phyloP scores from a whole-genome alignment of 208 protist species.

The Cochliopodium minus region DNA sequence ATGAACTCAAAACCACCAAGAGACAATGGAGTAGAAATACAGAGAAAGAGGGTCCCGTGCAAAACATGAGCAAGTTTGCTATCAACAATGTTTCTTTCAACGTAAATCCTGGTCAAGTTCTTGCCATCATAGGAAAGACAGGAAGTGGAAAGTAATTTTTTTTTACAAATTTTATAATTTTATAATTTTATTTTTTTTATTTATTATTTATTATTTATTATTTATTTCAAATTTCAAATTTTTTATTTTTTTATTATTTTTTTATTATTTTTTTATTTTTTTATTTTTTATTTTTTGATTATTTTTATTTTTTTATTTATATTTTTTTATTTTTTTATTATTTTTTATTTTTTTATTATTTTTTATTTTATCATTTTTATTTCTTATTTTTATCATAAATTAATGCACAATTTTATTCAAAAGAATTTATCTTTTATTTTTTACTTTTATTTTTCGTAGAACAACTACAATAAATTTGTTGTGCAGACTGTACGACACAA shows the following conservation, averaged over 20 bases:
- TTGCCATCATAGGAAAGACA: constrained; percentile 48
- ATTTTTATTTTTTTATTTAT: constrained; percentile 3
- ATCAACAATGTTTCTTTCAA: constrained; percentile 42
- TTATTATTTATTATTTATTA: constrained; percentile 1
- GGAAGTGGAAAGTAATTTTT: constrained; percentile 33
- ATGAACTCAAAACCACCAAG: too few relatives aligned
- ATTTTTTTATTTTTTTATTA: constrained; percentile 5
- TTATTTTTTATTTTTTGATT: background rate
- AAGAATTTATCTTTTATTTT: constrained; percentile 8
- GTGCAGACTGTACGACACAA: too few relatives aligned
- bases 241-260: constrained; percentile 8
- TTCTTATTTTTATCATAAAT: constrained; percentile 5
- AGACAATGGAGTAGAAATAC: too few relatives aligned
- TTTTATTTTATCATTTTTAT: constrained; percentile 2
- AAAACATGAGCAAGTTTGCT: too few relatives aligned
- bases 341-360: constrained; percentile 2
- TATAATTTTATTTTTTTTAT: constrained; percentile 5
- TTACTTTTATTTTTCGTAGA: constrained; percentile 5
- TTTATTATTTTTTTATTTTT: background rate
- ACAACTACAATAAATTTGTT: too few relatives aligned
- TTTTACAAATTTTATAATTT: background rate
- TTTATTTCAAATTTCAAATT: constrained; percentile 1
- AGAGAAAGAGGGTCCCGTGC: too few relatives aligned
- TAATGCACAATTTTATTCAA: too few relatives aligned
- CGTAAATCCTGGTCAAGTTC: constrained; percentile 42